A percentile compares a stretch with the other conserved stretches of the same genome.
Evolutionary conservation across 192 early-diverging fungal genomes (phyloP).

Genomic region (Backusella westeae): DNA sequence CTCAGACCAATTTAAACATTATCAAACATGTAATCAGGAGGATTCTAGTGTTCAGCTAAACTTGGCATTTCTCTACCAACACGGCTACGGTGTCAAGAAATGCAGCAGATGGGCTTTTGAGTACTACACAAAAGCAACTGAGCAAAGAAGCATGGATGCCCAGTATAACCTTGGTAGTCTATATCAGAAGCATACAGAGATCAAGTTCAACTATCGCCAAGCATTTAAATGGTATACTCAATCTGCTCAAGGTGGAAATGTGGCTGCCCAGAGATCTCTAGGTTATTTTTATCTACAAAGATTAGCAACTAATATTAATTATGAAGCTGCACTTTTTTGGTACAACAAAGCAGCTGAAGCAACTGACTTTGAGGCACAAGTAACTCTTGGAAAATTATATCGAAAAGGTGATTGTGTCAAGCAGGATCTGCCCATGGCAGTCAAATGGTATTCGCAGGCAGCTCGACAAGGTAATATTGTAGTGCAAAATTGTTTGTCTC

Average conservation of each 20-base stretch:
- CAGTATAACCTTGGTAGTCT: neutral
- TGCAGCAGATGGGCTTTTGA: neutral
- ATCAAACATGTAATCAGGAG: no score
- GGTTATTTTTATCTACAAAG: neutral
- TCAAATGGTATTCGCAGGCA: neutral
- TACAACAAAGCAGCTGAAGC: neutral
- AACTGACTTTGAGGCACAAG: neutral
- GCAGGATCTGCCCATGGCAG: neutral
- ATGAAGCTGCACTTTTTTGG: neutral
- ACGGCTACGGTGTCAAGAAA: neutral
- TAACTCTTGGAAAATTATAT: no score
- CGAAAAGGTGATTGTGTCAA: neutral
- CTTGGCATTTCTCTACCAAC: no score
- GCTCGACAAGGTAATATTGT: no score
- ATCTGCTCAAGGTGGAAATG: neutral
- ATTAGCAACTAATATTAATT: neutral
- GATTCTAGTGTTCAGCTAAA: no score
- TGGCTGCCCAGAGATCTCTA: neutral
- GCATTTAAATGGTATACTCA: no score
- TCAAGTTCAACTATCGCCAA: neutral
- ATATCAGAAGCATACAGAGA: neutral
- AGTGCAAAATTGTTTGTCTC: no score
- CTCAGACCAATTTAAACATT: no score
- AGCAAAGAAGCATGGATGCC: neutral
- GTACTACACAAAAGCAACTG: neutral